These are phyloP conservation scores for Boletus rufocinnamomeus DNA, from an alignment of 768 basidiomycete genomes.

Conservation along the genomic window DNA sequence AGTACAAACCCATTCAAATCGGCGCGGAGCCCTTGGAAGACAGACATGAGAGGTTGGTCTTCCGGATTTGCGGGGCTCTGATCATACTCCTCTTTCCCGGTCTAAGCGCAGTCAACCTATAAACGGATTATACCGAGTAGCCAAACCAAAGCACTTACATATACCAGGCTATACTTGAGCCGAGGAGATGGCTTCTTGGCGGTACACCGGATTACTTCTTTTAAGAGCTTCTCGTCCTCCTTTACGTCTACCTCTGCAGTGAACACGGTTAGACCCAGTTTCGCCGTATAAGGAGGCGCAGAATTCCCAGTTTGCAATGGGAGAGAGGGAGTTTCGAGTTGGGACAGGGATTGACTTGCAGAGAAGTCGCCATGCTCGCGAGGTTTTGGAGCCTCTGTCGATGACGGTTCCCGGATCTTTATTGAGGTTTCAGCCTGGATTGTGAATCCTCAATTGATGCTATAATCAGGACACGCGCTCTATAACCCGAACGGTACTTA, in stretches of 20 bases:
- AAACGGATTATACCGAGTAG: neutral
- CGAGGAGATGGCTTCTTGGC: neutral
- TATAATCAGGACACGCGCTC: neutral
- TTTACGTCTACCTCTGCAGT: too few species aligned
- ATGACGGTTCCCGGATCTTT: too few species aligned
- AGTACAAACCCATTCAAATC: conserved; percentile 18
- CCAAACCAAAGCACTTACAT: conserved; percentile 2
- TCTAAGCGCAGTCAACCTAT: neutral
- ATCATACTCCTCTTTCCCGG: conserved; percentile 12
- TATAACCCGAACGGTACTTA: neutral
- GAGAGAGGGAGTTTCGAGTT: neutral
- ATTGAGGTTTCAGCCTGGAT: conserved; percentile 60
- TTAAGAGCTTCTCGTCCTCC: neutral
- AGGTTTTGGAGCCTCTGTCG: too few species aligned
- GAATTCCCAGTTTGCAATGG: neutral
- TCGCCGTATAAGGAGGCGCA: conserved; percentile 35
- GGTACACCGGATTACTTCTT: conserved; percentile 1
- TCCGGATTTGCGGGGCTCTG: neutral
- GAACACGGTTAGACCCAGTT: conserved; percentile 31
- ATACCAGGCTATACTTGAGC: conserved; percentile 11
- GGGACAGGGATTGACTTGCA: too few species aligned
- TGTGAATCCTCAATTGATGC: conserved; percentile 50
- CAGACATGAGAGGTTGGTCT: neutral
- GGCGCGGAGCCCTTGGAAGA: conserved; percentile 13
- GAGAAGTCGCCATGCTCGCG: too few species aligned